Percentiles rank a stretch among this genome's conserved stretches.
Conservation (phyloP, 164 flowering plant species). For the Piper longum region DNA sequence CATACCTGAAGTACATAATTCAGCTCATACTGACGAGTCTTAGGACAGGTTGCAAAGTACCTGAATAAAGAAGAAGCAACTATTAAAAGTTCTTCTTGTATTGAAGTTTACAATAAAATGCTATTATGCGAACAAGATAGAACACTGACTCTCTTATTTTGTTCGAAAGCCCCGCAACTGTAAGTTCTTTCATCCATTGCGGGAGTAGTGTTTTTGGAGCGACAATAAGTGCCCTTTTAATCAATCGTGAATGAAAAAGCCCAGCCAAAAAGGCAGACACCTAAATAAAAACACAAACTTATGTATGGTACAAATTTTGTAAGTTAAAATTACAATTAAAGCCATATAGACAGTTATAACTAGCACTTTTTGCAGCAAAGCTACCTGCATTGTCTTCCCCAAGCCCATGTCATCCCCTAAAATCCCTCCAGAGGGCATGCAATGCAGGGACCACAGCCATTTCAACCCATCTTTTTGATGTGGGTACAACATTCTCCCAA, state of each 20-base stretch:
- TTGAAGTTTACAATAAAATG: neutral
- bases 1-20: slow-evolving; percentile 77
- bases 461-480: slow-evolving; percentile 86
- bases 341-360: neutral
- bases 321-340: neutral
- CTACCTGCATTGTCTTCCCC: slow-evolving; percentile 98
- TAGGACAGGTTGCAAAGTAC: slow-evolving; percentile 48
- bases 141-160: slow-evolving; percentile 70
- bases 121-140: slow-evolving; percentile 1
- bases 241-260: slow-evolving; percentile 57
- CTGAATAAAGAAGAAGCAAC: slow-evolving; percentile 19
- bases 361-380: no score
- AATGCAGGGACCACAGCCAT: slow-evolving; percentile 96
- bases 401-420: slow-evolving; percentile 99
- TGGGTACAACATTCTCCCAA: slow-evolving; percentile 71
- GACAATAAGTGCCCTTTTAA: slow-evolving; percentile 74
- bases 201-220: slow-evolving; percentile 88
- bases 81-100: neutral
- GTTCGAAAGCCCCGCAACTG: slow-evolving; percentile 65
- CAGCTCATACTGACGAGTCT: slow-evolving; percentile 70
- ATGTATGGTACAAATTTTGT: neutral
- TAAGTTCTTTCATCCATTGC: slow-evolving; percentile 86
- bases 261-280: slow-evolving; percentile 86
- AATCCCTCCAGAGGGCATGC: slow-evolving; percentile 77
- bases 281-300: slow-evolving; percentile 20